Conservation (phyloP, 805 yeast species). For the Limtongia smithiae region DNA sequence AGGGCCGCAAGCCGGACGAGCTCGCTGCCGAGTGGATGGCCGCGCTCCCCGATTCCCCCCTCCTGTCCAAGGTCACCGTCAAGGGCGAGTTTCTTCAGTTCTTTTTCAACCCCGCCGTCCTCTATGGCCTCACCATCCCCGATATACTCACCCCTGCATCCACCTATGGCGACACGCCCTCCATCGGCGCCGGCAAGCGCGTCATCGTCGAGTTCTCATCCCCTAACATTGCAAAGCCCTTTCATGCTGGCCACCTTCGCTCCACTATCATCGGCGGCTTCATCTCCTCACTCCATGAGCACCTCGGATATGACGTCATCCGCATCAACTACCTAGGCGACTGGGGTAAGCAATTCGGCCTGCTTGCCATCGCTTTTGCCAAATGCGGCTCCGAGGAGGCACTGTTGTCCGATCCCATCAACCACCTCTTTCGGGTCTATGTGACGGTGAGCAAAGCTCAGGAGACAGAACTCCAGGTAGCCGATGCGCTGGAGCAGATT, state of each 20-base stretch:
- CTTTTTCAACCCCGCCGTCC: conserved; percentile 63
- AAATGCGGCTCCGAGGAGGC: conserved; percentile 77
- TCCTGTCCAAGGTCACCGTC: conserved; percentile 65
- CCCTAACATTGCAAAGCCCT: conserved; percentile 98
- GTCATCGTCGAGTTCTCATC: conserved; percentile 87
- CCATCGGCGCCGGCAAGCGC: conserved; percentile 67
- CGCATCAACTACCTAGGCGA: conserved; percentile 96
- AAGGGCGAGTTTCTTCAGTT: conserved; percentile 92
- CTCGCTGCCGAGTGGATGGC: conserved; percentile 74
- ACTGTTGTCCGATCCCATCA: conserved; percentile 75
- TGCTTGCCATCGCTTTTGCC: conserved; percentile 87
- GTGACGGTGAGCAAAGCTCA: conserved; percentile 81
- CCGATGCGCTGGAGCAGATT: conserved; percentile 48
- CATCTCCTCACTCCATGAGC: conserved; percentile 82
- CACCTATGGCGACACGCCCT: conserved; percentile 68
- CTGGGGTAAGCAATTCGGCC: conserved; percentile 97
- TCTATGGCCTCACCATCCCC: conserved; percentile 65
- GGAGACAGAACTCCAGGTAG: conserved; percentile 55
- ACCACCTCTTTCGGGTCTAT: conserved; percentile 91
- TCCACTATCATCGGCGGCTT: conserved; percentile 98
- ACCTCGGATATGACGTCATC: conserved; percentile 85
- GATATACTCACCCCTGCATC: conserved; percentile 54
- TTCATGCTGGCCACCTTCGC: conserved; percentile 98
- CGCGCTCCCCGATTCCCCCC: conserved; percentile 69
- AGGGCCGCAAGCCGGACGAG: conserved; percentile 73